Conservation (phyloP, 2,329 filamentous ascomycete species). For the Aspergillus sp. region DNA sequence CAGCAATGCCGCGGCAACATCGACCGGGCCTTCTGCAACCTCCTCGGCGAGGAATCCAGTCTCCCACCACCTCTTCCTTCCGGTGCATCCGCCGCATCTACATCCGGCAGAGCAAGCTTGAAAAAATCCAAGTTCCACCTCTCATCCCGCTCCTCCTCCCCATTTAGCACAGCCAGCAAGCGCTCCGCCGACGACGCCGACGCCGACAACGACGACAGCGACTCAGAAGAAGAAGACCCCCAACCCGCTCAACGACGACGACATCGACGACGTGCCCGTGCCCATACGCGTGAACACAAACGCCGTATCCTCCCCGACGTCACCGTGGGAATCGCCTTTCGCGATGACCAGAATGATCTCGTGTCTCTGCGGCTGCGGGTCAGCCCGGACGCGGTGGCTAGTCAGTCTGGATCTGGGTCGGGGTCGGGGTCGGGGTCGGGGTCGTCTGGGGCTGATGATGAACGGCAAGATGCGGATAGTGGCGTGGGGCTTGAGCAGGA, state of each 20-base stretch:
- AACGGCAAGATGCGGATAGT: neutral
- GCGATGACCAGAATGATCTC: slow-evolving; percentile 31
- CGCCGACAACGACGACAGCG: slow-evolving; percentile 25
- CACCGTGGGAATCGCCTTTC: slow-evolving; percentile 32
- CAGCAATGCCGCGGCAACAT: slow-evolving; percentile 48
- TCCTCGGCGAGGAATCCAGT: slow-evolving; percentile 44
- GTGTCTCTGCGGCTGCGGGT: slow-evolving; percentile 30
- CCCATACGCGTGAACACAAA: slow-evolving; percentile 18
- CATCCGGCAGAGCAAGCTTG: slow-evolving; percentile 17
- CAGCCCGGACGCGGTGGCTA: slow-evolving; percentile 16
- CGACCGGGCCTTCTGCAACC: slow-evolving; percentile 44
- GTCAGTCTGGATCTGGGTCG: no score
- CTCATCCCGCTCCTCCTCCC: slow-evolving; percentile 35
- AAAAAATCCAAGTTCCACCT: slow-evolving; percentile 24
- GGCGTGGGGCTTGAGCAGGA: neutral
- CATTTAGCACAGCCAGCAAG: slow-evolving; percentile 35
- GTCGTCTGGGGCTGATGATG: no score
- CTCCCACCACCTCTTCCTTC: slow-evolving; percentile 1
- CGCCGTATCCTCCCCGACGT: slow-evolving; percentile 29
- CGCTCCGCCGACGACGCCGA: slow-evolving; percentile 25
- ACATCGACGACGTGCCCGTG: slow-evolving; percentile 3
- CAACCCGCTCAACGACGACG: slow-evolving; percentile 21
- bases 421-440: no score
- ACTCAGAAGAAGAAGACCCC: slow-evolving; percentile 28
- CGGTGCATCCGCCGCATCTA: slow-evolving; percentile 1